Evolutionary conservation across 768 basidiomycete species (phyloP).

Genomic region (Trametes gibbosa): DNA sequence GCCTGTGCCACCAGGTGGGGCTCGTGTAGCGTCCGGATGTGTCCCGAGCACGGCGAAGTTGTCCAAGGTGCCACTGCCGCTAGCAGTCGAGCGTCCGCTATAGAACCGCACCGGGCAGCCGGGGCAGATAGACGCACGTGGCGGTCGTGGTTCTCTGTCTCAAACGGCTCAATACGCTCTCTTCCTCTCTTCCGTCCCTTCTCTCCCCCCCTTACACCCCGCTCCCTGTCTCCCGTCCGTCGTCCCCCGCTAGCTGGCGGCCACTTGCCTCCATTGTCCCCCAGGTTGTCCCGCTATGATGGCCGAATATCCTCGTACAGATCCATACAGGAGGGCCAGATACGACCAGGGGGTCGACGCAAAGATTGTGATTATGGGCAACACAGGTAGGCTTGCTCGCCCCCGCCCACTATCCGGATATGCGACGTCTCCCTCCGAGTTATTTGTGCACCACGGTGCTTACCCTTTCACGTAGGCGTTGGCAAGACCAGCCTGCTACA

Average conservation of each 20-base stretch:
- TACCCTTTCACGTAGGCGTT: conserved; percentile 52
- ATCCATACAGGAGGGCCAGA: conserved; percentile 64
- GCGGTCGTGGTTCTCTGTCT: conserved; percentile 20
- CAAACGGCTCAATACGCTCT: conserved; percentile 17
- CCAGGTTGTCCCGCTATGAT: conserved; percentile 37
- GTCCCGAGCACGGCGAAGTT: background rate
- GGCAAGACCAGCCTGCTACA: conserved; percentile 91
- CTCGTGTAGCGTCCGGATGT: background rate
- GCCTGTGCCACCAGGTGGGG: background rate
- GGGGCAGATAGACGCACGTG: conserved; percentile 23
- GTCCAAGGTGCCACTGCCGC: background rate
- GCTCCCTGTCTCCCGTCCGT: conserved; percentile 31
- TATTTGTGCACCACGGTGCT: conserved; percentile 34
- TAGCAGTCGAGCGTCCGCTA: background rate
- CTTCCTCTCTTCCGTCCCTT: conserved; percentile 19
- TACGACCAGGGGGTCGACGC: conserved; percentile 87
- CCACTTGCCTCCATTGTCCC: conserved; percentile 31
- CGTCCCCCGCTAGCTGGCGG: conserved; percentile 39
- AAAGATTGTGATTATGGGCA: conserved; percentile 96
- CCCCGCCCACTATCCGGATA: background rate
- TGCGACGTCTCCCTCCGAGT: background rate
- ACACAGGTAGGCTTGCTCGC: conserved; percentile 42
- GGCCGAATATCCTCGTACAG: conserved; percentile 58
- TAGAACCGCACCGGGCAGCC: conserved; percentile 16
- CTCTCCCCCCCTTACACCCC: conserved; percentile 32